Evolutionary conservation across 208 protist species (phyloP), one percentile per base, ranked within the genome.

Genomic region (Cochliopodium minus): DNA sequence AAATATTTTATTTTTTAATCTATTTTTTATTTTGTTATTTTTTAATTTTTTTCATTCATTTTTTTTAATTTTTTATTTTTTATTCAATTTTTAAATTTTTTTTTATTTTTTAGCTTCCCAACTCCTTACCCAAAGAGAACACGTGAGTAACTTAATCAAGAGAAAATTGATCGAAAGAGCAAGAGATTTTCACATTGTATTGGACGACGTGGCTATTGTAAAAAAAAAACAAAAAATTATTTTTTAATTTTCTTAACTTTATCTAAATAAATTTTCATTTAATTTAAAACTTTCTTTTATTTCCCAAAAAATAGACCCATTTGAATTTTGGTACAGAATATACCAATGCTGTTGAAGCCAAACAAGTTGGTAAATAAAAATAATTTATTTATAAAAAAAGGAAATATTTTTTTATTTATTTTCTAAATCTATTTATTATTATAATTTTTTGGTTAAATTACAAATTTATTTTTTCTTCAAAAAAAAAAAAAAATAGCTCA

Each of bases 91-190:
- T 4, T 13, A 62, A 26, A 48, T 48, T 38, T 47, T 28, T 22
- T 91, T 92, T 11, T 91, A 95, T 70, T 98, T 96, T 67, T 96
- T 97, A 69, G 94, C 93, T 6, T 77, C 86, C 0, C 91, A 98
- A 72, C 77, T 98, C 7, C 86, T 97, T 58, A 94, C 86, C 33
- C 84, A 90, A 78, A 82, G 91, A 54, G 87, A 84, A 29, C 76
- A 92, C 64, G 87, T 96, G 48, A 85, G 73, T 50, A 66, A 76
- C 46, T 75, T 79, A 25, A 95, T 95, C 54, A 79, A 68, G 34
- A 56, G 88, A 11, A 81, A 84, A 78, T 73, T 96, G n/a, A 73
- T 70, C 0, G 74, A 93, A 55, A 83, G 94, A 35, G 86, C 91
- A 15, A 74, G 72, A 65, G 87, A 92, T 35, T 98, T 98, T 69